Percentiles rank a stretch among this genome's conserved stretches.
Conservation (phyloP, 225 moss, liverwort and hornwort genomes). For the Physcomitrium patens region DNA sequence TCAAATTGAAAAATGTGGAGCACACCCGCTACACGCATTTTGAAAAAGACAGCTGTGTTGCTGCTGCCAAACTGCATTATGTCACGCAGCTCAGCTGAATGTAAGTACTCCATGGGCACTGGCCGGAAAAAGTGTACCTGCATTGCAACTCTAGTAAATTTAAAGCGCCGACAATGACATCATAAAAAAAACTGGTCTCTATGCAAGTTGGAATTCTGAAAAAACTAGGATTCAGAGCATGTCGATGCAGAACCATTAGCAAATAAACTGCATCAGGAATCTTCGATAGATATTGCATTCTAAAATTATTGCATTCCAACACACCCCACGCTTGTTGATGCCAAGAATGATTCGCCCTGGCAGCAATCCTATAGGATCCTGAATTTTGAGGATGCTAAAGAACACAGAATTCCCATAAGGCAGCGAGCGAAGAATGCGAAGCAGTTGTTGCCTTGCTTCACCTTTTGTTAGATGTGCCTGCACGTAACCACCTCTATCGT, state of each 20-base stretch:
- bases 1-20: constrained; percentile 97
- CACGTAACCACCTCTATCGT: constrained; percentile 22
- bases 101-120: constrained; percentile 93
- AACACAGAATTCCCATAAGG: constrained; percentile 97
- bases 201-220: background rate
- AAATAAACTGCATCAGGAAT: background rate
- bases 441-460: constrained; percentile 91
- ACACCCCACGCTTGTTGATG: constrained; percentile 95
- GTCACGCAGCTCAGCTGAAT: constrained; percentile 91
- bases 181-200: background rate
- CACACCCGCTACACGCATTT: constrained; percentile 96
- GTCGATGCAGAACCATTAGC: background rate
- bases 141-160: constrained; percentile 22
- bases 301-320: constrained; percentile 22
- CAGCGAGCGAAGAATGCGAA: constrained; percentile 81
- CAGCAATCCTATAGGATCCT: constrained; percentile 90
- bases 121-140: constrained; percentile 98
- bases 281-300: background rate
- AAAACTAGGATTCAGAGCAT: background rate
- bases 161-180: background rate
- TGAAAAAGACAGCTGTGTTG: constrained; percentile 96
- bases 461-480: constrained; percentile 90
- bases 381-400: constrained; percentile 90
- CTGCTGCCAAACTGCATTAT: constrained; percentile 99
- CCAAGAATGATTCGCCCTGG: constrained; percentile 92